These are phyloP conservation scores for Xylariaceae sp. DNA, from an alignment of 2,329 filamentous ascomycete species.

Conservation along the genomic window DNA sequence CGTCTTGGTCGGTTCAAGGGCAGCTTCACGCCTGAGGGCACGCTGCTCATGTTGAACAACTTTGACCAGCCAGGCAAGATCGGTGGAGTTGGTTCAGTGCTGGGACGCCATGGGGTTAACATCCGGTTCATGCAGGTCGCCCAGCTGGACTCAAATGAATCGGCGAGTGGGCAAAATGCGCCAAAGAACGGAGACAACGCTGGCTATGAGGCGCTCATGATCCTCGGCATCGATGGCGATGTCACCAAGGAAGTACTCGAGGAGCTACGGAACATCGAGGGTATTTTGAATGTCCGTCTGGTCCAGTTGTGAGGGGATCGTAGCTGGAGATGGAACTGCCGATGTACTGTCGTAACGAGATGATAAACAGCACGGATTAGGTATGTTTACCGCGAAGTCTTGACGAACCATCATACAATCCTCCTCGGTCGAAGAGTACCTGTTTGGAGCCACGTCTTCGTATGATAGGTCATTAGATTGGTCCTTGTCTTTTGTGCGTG, in stretches of 20 bases:
- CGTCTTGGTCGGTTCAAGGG: conserved; percentile 69
- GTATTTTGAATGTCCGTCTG: conserved; percentile 52
- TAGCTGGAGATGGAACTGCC: too few relatives aligned
- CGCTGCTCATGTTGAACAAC: conserved; percentile 72
- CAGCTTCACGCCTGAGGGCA: conserved; percentile 67
- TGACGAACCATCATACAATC: too few relatives aligned
- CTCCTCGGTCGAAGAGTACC: too few relatives aligned
- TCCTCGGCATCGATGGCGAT: conserved; percentile 64
- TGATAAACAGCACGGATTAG: too few relatives aligned
- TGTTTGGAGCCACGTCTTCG: too few relatives aligned
- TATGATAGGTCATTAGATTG: too few relatives aligned
- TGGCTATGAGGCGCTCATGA: conserved; percentile 72
- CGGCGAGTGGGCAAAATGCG: background rate
- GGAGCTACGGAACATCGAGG: conserved; percentile 45
- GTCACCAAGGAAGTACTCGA: conserved; percentile 53
- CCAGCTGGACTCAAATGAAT: conserved; percentile 11
- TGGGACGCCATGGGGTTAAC: conserved; percentile 68
- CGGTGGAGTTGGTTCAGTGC: conserved; percentile 65
- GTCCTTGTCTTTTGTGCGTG: too few relatives aligned
- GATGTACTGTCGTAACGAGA: too few relatives aligned
- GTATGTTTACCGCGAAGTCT: too few relatives aligned
- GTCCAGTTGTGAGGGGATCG: conserved; percentile 35
- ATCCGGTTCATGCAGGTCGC: conserved; percentile 67
- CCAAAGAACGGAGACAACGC: conserved; percentile 27
- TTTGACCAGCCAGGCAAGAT: conserved; percentile 80